Conservation (phyloP, 225 moss, liverwort and hornwort genomes). For the Rhytidiadelphus loreus region DNA sequence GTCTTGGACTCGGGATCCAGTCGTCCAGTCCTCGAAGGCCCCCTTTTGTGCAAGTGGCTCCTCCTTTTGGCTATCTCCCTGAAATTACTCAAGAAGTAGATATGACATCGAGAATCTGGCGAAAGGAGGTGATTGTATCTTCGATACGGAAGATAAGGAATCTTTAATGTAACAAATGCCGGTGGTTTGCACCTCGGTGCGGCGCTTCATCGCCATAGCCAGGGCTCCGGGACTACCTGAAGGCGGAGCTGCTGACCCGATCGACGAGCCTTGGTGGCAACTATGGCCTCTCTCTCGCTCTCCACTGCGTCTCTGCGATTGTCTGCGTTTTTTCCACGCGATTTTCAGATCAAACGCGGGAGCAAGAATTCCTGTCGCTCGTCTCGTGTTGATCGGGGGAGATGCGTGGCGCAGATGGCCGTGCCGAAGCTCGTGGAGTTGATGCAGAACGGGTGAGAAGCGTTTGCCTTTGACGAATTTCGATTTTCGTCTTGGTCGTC, state of each 20-base stretch:
- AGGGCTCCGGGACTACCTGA: not conserved
- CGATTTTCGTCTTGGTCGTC: not conserved
- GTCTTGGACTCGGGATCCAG: not conserved
- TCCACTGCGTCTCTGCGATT: constrained; percentile 9
- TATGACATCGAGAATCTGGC: not conserved
- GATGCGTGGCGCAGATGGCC: constrained; percentile 20
- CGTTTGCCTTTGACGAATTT: not conserved
- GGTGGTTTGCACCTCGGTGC: not conserved
- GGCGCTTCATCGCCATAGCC: constrained; percentile 1
- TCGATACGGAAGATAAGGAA: not conserved
- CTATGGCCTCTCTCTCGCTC: constrained; percentile 14
- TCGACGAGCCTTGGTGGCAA: not conserved
- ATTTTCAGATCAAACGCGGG: not conserved
- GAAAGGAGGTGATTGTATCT: not conserved
- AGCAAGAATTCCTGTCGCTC: not conserved
- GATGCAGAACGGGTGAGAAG: constrained; percentile 16
- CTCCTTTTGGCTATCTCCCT: not conserved
- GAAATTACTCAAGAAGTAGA: not conserved
- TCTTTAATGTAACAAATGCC: not conserved
- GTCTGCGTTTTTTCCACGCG: not conserved
- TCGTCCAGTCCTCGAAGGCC: not conserved
- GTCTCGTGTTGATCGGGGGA: not conserved
- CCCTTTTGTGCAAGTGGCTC: constrained; percentile 10
- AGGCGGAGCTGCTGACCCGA: not conserved
- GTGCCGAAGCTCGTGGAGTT: constrained; percentile 28